These are phyloP conservation scores for Magnaporthiopsis rhizophila DNA, from an alignment of 2,329 filamentous ascomycete species.

Conservation along the genomic window DNA sequence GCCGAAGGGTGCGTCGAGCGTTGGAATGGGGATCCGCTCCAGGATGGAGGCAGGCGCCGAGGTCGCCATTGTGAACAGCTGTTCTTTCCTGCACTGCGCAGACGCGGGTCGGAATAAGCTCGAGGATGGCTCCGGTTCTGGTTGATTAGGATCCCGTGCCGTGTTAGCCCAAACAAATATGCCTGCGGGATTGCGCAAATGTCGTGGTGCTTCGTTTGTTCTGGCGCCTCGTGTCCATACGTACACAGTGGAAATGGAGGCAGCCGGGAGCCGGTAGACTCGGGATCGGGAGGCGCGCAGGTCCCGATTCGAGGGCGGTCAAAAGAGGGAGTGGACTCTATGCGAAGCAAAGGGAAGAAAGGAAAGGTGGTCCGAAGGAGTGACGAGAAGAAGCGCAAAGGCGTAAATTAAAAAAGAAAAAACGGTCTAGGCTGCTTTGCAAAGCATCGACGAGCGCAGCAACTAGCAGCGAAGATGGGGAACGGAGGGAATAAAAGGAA, in stretches of 20 bases:
- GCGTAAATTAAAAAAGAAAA: constrained; percentile 23
- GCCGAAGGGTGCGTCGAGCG: constrained; percentile 87
- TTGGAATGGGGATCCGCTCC: constrained; percentile 55
- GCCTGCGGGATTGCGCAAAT: not conserved
- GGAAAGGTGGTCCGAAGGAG: constrained; percentile 30
- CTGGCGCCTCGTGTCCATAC: not conserved
- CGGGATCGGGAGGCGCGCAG: not conserved
- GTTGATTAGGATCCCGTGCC: not conserved
- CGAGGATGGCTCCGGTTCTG: not conserved
- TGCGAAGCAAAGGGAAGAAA: constrained; percentile 17
- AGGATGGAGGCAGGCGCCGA: constrained; percentile 10
- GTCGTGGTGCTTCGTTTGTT: too few relatives aligned
- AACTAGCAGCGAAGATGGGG: constrained; percentile 14
- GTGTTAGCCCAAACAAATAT: not conserved
- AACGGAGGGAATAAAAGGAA: constrained; percentile 11
- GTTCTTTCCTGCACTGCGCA: not conserved
- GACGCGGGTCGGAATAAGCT: not conserved
- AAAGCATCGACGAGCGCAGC: constrained; percentile 11
- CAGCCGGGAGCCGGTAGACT: not conserved
- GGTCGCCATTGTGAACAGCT: constrained; percentile 11
- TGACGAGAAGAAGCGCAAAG: constrained; percentile 27
- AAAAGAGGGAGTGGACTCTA: not conserved
- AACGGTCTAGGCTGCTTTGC: constrained; percentile 15
- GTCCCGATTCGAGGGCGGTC: not conserved
- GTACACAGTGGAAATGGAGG: not conserved